Evolutionary conservation across 2,329 filamentous ascomycete species (phyloP).

Genomic region (Scytalidium lignicola): DNA sequence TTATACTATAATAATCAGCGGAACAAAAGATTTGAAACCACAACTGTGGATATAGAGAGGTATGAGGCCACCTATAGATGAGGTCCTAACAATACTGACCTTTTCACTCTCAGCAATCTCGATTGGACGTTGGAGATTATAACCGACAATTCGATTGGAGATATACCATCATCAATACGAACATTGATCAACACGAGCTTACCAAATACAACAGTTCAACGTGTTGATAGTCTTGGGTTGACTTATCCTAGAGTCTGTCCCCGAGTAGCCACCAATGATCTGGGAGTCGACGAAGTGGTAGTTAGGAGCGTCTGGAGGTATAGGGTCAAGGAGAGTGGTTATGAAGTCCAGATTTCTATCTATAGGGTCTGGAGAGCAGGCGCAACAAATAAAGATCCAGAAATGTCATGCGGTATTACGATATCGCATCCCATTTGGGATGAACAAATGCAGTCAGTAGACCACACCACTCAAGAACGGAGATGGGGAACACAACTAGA

Average conservation of each 20-base stretch:
- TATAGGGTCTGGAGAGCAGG: slow-evolving; percentile 22
- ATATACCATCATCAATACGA: slow-evolving; percentile 12
- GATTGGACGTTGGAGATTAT: slow-evolving; percentile 27
- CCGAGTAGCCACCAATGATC: background rate
- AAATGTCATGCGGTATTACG: slow-evolving; percentile 17
- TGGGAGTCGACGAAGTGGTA: slow-evolving; percentile 14
- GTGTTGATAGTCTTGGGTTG: slow-evolving; percentile 17
- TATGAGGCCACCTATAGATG: slow-evolving; percentile 5
- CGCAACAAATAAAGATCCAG: slow-evolving; percentile 16
- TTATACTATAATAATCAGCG: slow-evolving; percentile 16
- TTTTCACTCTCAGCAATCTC: slow-evolving; percentile 13
- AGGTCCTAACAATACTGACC: slow-evolving; percentile 4
- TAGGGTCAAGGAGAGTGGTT: slow-evolving; percentile 13
- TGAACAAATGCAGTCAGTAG: slow-evolving; percentile 18
- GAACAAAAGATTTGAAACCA: slow-evolving; percentile 22
- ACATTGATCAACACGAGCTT: slow-evolving; percentile 16
- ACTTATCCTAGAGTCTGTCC: slow-evolving; percentile 18
- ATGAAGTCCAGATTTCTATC: slow-evolving; percentile 24
- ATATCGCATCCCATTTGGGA: slow-evolving; percentile 27
- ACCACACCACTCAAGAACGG: slow-evolving; percentile 14
- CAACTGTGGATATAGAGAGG: slow-evolving; percentile 22
- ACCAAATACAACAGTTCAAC: slow-evolving; percentile 6
- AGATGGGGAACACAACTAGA: slow-evolving; percentile 16
- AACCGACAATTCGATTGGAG: slow-evolving; percentile 18
- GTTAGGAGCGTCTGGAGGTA: slow-evolving; percentile 22